These are phyloP conservation scores for Evernia prunastri DNA, from an alignment of 495 filamentous ascomycete genomes.

Conservation along the genomic window DNA sequence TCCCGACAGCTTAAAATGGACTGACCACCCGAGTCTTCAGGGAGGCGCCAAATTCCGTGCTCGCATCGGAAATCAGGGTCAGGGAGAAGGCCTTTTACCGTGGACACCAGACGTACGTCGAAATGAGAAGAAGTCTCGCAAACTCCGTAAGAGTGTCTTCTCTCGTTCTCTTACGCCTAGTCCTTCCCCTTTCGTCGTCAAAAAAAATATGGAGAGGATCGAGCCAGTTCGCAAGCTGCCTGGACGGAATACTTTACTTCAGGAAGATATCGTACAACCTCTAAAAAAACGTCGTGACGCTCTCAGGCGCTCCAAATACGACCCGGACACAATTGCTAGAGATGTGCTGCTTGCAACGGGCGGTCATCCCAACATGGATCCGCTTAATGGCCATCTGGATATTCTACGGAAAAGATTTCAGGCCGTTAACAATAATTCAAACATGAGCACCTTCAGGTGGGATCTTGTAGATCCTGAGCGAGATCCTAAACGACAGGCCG, in stretches of 20 bases:
- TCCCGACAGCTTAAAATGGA: background rate
- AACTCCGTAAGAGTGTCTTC: background rate
- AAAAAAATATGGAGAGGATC: background rate
- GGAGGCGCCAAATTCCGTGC: background rate
- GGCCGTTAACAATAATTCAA: conserved; percentile 38
- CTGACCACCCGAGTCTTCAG: background rate
- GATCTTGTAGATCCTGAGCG: conserved; percentile 54
- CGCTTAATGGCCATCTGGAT: conserved; percentile 55
- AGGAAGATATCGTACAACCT: conserved; percentile 34
- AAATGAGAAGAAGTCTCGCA: background rate
- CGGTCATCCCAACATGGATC: conserved; percentile 50
- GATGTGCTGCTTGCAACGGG: conserved; percentile 57
- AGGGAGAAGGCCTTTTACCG: background rate
- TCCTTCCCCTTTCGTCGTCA: background rate
- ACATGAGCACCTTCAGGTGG: conserved; percentile 62
- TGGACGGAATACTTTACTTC: background rate
- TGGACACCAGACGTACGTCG: background rate
- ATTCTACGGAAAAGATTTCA: conserved; percentile 38
- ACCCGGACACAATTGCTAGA: conserved; percentile 57
- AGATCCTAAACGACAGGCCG: background rate
- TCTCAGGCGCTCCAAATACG: conserved; percentile 43
- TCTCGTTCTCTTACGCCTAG: background rate
- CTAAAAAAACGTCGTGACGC: conserved; percentile 42
- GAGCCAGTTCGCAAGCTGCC: background rate
- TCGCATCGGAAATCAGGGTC: background rate